Evolutionary conservation across 306 rosid genomes (phyloP), one percentile per base, ranked within the genome.

Genomic region (Quercus parvula): DNA sequence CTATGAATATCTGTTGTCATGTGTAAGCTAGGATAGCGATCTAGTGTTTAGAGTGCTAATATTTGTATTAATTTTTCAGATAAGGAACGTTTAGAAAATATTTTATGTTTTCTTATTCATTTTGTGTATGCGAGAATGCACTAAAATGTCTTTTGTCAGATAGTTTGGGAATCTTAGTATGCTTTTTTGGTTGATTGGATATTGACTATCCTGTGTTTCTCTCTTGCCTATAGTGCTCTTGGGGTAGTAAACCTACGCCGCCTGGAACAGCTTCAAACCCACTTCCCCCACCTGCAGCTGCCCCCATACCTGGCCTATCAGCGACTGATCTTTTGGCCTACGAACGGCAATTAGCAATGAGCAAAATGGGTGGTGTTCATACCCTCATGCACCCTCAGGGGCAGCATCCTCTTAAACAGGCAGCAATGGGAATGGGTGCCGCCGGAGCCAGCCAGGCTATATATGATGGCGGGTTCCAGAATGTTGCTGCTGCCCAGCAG

Each of bases 221-320:
- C 52, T 70, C 8, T 74, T 79, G 51, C 70, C 33, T 78, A 24
- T 75, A 95, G 99, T 95, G 99, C 79, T 95, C 96, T 1, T 95
- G 99, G 99, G 99, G 99, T 11, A 95, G 97, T 94, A 95, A 95
- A 90, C 94, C 99, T 18, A 95, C 99, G n/a, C 96, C 97, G 77
- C 85, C 96, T 1, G 99, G 99, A 77, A 95, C 98, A 44, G 82
- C 89, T 75, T 95, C 98, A 15, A 95, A 95, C 84, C 99, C 99
- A 15, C 97, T 95, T 25, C 98, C 99, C 52, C 99, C 99, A 0
- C 99, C 99, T 56, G 91, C 86, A 41, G 90, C 95, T 58, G 87
- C 77, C 8, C 78, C 97, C 13, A 56, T 92, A 27, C 95, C 90
- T 0, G 94, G 96, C n/a, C 87, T 95, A 27, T 86, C 97, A 0